These are phyloP conservation scores for Podila minutissima DNA, from an alignment of 192 early-diverging fungal genomes.

Conservation along the genomic window DNA sequence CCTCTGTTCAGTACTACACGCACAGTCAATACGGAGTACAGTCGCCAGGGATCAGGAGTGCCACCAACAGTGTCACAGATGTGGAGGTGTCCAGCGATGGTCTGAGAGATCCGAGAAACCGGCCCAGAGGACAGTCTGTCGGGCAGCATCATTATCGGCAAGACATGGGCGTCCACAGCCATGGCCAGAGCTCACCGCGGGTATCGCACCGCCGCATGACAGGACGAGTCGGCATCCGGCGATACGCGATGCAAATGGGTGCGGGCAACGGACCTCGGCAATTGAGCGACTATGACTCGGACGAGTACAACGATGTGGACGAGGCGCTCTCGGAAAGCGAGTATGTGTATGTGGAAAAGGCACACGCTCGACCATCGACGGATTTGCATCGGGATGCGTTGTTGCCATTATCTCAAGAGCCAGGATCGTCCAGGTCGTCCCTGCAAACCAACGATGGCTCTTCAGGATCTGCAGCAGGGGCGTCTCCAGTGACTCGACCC, in stretches of 20 bases:
- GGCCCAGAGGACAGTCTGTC: conserved; percentile 7
- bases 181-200: conserved; percentile 35
- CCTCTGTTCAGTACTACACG: conserved; percentile 39
- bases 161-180: conserved; percentile 2
- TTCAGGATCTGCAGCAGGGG: not conserved
- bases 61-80: conserved; percentile 13
- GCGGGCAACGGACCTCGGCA: conserved; percentile 34
- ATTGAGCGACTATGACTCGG: conserved; percentile 45
- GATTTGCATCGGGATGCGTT: conserved; percentile 1
- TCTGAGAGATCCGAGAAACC: conserved; percentile 3
- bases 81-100: conserved; percentile 17
- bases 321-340: conserved; percentile 45
- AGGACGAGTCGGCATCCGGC: conserved; percentile 33
- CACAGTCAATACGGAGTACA: conserved; percentile 1
- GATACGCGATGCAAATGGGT: conserved; percentile 49
- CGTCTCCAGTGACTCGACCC: conserved; percentile 9
- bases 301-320: conserved; percentile 46
- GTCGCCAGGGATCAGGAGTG: conserved; percentile 24
- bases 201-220: conserved; percentile 40
- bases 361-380: not conserved
- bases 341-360: conserved; percentile 41
- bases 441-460: conserved; percentile 6
- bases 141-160: conserved; percentile 3
- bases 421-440: not conserved
- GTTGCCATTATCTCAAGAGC: not conserved